Base-by-base conservation (phyloP, 768 basidiomycete genomes). In the Lentinus brumalis region DNA sequence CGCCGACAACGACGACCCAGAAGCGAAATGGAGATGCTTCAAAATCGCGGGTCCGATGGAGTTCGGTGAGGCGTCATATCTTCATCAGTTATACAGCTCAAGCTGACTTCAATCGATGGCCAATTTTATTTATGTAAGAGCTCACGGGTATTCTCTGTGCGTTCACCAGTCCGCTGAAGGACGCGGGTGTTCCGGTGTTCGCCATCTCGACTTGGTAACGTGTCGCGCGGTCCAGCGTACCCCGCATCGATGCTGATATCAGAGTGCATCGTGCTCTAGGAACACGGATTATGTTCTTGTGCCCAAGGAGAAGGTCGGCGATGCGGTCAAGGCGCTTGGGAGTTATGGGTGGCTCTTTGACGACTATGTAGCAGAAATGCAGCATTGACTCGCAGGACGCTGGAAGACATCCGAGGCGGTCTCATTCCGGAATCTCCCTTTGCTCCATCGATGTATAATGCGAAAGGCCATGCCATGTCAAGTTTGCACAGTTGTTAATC, bases 21-120 rank as follows among this genome's bases (percentile, higher is more conserved):
- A 77, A 32, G 77, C 78, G 26, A 74, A 75, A 1, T 87, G 86
- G 86, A 77, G 72, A 65, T 83, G 83, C 67, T 83, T 88, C 61
- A 84, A 83, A 70, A 84, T 89, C 42, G 77, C 75, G 39, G 88
- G 87, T 3, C 86, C 86, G 3, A 85, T 89, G 85, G 83, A 86
- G 63, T 87, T 88, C 62, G 78, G 86, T 85, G n/a, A 38, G 56
- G 2, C 18, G 7, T 40, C 9, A 3, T 16, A 0, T 16, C 2
- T 1, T 16, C 10, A 44, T 44, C 42, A 15, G 42, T 15, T 10
- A 56, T 45, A 4, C 6, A 18, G 15, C 29, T 4, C 1, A 7
- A 15, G 15, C 11, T 51, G 59, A 66, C 59, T 57, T 50, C 14
- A 30, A 58, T 12, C 32, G 31, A 14, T n/a, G 18, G 35, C 35